Conservation (phyloP, 192 early-diverging fungal species). For the Podila verticillata region DNA sequence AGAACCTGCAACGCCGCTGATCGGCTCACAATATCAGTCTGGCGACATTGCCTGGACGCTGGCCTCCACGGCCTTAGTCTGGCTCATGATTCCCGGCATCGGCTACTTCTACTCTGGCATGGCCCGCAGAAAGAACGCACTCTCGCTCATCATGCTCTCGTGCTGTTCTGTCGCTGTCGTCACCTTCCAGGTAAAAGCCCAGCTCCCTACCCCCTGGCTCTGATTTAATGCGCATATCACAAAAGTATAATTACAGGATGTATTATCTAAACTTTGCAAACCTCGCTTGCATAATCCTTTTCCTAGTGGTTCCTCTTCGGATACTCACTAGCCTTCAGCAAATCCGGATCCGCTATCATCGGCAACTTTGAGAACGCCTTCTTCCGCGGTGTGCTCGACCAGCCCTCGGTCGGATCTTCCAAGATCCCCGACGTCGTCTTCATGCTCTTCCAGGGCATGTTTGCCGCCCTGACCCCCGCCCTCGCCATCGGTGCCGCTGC, state of each 20-base stretch:
- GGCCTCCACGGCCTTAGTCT: conserved; percentile 79
- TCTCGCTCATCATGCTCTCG: conserved; percentile 88
- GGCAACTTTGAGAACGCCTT: conserved; percentile 85
- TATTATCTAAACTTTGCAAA: no score
- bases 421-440: conserved; percentile 82
- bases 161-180: conserved; percentile 86
- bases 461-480: conserved; percentile 91
- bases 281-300: no score
- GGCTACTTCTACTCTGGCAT: conserved; percentile 97
- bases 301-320: conserved; percentile 89
- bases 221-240: no score
- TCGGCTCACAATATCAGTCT: conserved; percentile 25
- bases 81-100: conserved; percentile 95
- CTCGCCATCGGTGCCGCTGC: conserved; percentile 91
- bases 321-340: conserved; percentile 88
- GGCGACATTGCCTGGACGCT: conserved; percentile 78
- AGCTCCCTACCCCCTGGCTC: background rate
- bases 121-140: conserved; percentile 90
- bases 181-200: conserved; percentile 69
- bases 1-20: conserved; percentile 2
- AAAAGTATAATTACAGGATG: no score
- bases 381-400: conserved; percentile 60
- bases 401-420: conserved; percentile 64
- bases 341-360: conserved; percentile 77
- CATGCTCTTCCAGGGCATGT: conserved; percentile 91